A percentile compares a stretch with the other conserved stretches of the same genome.
Evolutionary conservation across 2,329 filamentous ascomycete species (phyloP).

Genomic region (Arthrobotrys musiformis): DNA sequence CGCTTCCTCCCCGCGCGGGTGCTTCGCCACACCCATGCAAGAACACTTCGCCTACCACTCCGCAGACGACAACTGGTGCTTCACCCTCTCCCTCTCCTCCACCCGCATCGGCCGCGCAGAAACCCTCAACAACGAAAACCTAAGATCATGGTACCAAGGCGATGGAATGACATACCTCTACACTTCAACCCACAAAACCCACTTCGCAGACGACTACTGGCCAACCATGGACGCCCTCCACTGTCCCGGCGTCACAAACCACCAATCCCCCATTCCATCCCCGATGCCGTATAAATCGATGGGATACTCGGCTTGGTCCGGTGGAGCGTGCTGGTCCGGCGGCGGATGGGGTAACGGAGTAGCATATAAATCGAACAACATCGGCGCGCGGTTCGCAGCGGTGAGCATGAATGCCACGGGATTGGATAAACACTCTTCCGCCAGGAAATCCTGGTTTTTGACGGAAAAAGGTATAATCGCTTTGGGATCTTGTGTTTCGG

Average conservation of each 20-base stretch:
- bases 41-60: slow-evolving; percentile 49
- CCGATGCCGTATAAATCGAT: slow-evolving; percentile 29
- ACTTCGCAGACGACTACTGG: slow-evolving; percentile 54
- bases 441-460: slow-evolving; percentile 55
- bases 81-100: slow-evolving; percentile 30
- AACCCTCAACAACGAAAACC: slow-evolving; percentile 28
- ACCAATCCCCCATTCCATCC: slow-evolving; percentile 20
- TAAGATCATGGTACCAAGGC: slow-evolving; percentile 50
- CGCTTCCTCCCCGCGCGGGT: slow-evolving; percentile 8
- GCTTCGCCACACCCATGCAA: slow-evolving; percentile 31
- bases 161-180: slow-evolving; percentile 56
- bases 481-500: slow-evolving; percentile 33
- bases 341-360: slow-evolving; percentile 38
- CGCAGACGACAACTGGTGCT: slow-evolving; percentile 27
- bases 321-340: slow-evolving; percentile 53
- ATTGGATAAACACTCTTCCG: slow-evolving; percentile 20
- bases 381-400: slow-evolving; percentile 25
- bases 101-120: slow-evolving; percentile 34
- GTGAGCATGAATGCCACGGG: slow-evolving; percentile 43
- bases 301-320: slow-evolving; percentile 51
- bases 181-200: slow-evolving; percentile 39
- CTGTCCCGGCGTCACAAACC: slow-evolving; percentile 45
- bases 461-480: slow-evolving; percentile 41
- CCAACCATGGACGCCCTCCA: slow-evolving; percentile 55
- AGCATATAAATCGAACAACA: slow-evolving; percentile 6